Conservation (phyloP, 2,329 filamentous ascomycete genomes). For the Colletotrichum trifolii region DNA sequence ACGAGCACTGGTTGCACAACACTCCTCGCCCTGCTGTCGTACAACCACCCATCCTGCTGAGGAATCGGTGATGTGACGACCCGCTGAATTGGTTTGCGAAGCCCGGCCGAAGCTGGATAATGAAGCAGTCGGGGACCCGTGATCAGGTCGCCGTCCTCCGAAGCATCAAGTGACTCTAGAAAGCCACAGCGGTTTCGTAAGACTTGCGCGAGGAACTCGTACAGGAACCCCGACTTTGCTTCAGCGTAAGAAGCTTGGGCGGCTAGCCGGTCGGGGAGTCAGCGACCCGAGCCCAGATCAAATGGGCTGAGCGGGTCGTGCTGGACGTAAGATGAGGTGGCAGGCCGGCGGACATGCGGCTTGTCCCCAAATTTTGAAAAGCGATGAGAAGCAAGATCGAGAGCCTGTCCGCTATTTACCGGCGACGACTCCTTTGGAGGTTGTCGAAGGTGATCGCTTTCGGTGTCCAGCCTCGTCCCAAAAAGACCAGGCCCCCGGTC, state of each 20-base stretch:
- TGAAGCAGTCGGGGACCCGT: not conserved
- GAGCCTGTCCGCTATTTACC: conserved; percentile 20
- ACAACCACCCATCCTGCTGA: conserved; percentile 10
- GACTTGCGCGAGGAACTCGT: not conserved
- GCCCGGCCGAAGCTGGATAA: not conserved
- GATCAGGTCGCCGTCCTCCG: not conserved
- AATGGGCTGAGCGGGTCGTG: conserved; percentile 12
- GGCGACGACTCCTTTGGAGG: conserved; percentile 11
- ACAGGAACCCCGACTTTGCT: too few relatives aligned
- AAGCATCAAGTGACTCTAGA: not conserved
- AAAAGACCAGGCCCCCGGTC: conserved; percentile 29
- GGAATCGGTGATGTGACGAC: conserved; percentile 18
- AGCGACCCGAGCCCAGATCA: not conserved
- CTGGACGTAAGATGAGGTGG: conserved; percentile 7
- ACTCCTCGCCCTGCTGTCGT: conserved; percentile 6
- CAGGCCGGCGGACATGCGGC: conserved; percentile 13
- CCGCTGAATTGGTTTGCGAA: conserved; percentile 15
- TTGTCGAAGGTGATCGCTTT: conserved; percentile 1
- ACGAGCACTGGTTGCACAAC: conserved; percentile 25
- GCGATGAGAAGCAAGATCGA: conserved; percentile 20
- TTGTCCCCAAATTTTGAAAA: conserved; percentile 21
- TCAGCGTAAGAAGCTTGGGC: too few relatives aligned
- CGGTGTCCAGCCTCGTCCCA: not conserved
- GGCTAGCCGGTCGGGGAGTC: too few relatives aligned
- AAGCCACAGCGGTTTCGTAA: conserved; percentile 11